Percentiles rank a stretch among this genome's conserved stretches.
phyloP scores from a whole-genome alignment of 2,329 filamentous ascomycete species.

The Orbilia ellipsospora region DNA sequence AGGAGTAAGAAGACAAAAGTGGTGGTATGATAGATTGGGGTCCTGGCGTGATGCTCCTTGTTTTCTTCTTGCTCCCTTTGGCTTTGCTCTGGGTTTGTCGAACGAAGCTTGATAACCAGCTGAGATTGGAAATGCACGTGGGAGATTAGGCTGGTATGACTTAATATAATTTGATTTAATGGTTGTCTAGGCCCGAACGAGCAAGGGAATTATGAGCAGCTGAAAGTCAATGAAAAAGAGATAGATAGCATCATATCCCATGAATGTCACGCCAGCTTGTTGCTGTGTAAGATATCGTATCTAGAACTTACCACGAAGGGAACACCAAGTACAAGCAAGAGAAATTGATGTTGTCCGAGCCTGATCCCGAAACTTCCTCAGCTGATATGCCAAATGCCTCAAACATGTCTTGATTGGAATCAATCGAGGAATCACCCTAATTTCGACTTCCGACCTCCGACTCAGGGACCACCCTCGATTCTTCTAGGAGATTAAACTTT shows the following conservation, averaged over 20 bases:
- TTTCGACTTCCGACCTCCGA: too few relatives aligned
- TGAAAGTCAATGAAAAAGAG: not conserved
- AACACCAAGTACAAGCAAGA: not conserved
- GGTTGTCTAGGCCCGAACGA: not conserved
- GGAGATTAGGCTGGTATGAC: not conserved
- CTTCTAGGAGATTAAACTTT: too few relatives aligned
- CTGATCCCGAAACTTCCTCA: too few relatives aligned
- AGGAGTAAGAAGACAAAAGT: slow-evolving; percentile 21
- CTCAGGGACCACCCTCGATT: too few relatives aligned
- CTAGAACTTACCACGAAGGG: not conserved
- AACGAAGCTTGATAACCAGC: too few relatives aligned
- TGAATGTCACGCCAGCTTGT: not conserved
- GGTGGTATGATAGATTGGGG: too few relatives aligned
- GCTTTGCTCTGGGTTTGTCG: too few relatives aligned
- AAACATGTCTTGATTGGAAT: too few relatives aligned
- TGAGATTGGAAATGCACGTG: not conserved
- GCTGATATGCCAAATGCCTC: too few relatives aligned
- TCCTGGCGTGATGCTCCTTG: not conserved
- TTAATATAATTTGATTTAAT: not conserved
- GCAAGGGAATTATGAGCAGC: not conserved
- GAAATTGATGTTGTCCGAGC: too few relatives aligned
- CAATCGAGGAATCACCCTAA: too few relatives aligned
- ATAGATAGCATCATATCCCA: not conserved
- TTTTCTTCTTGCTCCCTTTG: not conserved
- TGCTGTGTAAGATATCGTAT: slow-evolving; percentile 2